Evolutionary conservation across 1,284 basidiomycete genomes (phyloP).

Genomic region (Puccinia brachypodii): DNA sequence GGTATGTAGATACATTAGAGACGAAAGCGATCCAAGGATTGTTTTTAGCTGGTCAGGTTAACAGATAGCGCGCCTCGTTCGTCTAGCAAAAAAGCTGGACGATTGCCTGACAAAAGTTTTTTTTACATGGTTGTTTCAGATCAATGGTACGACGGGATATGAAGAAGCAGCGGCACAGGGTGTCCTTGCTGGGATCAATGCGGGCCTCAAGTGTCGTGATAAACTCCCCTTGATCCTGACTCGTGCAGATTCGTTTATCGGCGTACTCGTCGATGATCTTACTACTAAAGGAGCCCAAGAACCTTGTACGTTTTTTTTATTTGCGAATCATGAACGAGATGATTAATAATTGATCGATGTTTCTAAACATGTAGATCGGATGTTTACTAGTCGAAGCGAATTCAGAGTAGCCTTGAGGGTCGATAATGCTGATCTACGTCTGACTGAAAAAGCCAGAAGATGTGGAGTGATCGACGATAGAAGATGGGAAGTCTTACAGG

Average conservation of each 20-base stretch:
- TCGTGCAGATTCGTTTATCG: slow-evolving; percentile 77
- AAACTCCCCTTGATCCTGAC: slow-evolving; percentile 67
- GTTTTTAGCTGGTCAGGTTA: slow-evolving; percentile 84
- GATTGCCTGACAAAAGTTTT: slow-evolving; percentile 49
- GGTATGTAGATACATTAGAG: slow-evolving; percentile 69
- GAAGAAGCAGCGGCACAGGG: slow-evolving; percentile 90
- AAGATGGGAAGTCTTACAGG: slow-evolving; percentile 66
- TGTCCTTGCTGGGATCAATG: slow-evolving; percentile 78
- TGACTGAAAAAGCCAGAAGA: slow-evolving; percentile 70
- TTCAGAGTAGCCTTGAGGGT: slow-evolving; percentile 81
- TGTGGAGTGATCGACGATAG: slow-evolving; percentile 66
- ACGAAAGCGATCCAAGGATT: slow-evolving; percentile 81
- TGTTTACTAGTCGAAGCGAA: slow-evolving; percentile 88
- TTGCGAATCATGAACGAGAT: no score
- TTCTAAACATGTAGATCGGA: slow-evolving; percentile 66
- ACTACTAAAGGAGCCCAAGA: slow-evolving; percentile 83
- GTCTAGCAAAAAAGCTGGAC: background rate
- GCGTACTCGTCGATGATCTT: slow-evolving; percentile 87
- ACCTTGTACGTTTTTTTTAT: slow-evolving; percentile 62
- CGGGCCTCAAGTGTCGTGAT: slow-evolving; percentile 68
- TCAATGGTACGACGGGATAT: slow-evolving; percentile 75
- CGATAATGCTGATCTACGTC: slow-evolving; percentile 79
- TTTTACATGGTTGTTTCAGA: slow-evolving; percentile 34
- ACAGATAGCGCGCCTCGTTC: slow-evolving; percentile 55
- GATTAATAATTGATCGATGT: background rate